Evolutionary conservation across 192 early-diverging fungal genomes (phyloP).

Genomic region (Podochytrium sp.): DNA sequence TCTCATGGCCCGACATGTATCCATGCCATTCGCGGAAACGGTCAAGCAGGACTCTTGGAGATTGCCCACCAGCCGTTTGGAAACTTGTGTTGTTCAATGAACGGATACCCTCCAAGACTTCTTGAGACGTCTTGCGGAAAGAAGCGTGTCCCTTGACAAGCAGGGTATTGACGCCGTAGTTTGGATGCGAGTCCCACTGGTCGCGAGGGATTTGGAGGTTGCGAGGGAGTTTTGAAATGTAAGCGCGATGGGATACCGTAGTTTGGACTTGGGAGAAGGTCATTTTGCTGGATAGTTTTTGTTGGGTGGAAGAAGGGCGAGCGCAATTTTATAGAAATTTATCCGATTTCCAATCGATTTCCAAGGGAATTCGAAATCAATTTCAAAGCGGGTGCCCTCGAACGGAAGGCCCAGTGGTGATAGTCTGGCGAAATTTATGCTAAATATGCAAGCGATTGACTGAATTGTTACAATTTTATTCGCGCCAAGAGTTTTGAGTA

Average conservation of each 20-base stretch:
- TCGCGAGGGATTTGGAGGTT: conserved; percentile 1
- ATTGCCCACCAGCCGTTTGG: neutral
- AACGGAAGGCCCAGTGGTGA: too few species aligned
- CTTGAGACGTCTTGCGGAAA: neutral
- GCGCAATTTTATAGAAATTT: too few species aligned
- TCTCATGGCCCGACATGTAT: conserved; percentile 8
- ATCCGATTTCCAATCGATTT: too few species aligned
- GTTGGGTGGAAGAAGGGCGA: too few species aligned
- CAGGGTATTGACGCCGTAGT: neutral
- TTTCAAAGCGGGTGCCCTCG: too few species aligned
- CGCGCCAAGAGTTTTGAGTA: too few species aligned
- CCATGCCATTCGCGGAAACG: conserved; percentile 1
- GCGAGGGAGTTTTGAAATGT: neutral
- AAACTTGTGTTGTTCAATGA: neutral
- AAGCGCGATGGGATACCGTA: neutral
- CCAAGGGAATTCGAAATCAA: too few species aligned
- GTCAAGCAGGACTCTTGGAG: neutral
- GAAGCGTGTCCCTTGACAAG: neutral
- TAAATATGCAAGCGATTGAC: too few species aligned
- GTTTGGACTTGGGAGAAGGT: neutral
- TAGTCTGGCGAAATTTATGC: too few species aligned
- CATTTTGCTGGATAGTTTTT: too few species aligned
- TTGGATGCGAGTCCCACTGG: neutral
- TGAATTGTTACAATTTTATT: too few species aligned
- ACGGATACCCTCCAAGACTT: neutral